phyloP scores from a whole-genome alignment of 495 filamentous ascomycete species.

The Penicillium atrosanguineum region DNA sequence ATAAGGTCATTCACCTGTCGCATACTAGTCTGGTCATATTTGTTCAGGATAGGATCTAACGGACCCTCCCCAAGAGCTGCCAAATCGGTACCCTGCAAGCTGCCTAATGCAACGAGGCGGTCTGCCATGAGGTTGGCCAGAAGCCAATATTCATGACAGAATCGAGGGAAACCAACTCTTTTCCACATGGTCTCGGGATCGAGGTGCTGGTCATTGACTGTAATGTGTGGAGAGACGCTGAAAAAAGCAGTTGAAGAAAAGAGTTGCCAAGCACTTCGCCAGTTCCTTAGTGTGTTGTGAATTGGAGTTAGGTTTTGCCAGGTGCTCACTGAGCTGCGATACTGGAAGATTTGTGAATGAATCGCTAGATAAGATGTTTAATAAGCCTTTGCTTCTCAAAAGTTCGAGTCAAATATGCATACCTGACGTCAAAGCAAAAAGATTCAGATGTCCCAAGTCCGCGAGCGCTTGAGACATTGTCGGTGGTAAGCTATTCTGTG shows the following conservation, averaged over 20 bases:
- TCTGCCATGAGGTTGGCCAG: constrained; percentile 21
- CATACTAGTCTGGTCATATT: constrained; percentile 29
- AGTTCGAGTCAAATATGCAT: background rate
- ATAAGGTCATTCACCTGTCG: constrained; percentile 25
- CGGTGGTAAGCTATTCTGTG: background rate
- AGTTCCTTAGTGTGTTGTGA: constrained; percentile 15
- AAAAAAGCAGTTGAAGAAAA: constrained; percentile 4
- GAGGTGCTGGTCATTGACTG: constrained; percentile 8
- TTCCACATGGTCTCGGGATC: constrained; percentile 15
- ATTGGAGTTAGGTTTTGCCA: constrained; percentile 12
- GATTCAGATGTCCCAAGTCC: constrained; percentile 17
- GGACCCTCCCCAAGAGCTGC: constrained; percentile 10
- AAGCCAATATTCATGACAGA: constrained; percentile 21
- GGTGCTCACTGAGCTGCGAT: constrained; percentile 17
- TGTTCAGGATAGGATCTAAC: constrained; percentile 21
- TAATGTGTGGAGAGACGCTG: constrained; percentile 9
- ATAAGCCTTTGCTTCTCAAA: background rate
- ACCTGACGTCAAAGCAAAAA: constrained; percentile 21
- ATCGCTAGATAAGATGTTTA: background rate
- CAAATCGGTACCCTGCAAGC: constrained; percentile 3
- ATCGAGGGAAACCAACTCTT: constrained; percentile 19
- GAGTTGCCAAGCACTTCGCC: constrained; percentile 16
- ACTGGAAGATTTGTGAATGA: constrained; percentile 25
- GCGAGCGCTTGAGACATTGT: constrained; percentile 2
- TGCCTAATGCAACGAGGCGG: constrained; percentile 5